Evolutionary conservation across 202 grass and related monocot genomes (phyloP).

Genomic region (Sporobolus alterniflorus): DNA sequence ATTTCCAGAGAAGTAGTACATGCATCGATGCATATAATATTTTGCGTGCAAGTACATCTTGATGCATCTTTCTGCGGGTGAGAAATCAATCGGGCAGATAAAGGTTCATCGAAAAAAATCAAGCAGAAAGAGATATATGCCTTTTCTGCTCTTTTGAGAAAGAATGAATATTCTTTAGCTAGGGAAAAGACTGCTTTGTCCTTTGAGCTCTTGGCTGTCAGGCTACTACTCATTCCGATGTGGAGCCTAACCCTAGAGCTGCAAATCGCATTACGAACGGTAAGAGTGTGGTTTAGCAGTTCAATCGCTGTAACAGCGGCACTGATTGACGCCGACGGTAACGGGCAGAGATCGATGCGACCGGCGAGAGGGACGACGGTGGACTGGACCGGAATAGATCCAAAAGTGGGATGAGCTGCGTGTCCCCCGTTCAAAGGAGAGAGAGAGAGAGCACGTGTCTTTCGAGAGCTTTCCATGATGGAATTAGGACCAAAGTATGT

Average conservation of each 20-base stretch:
- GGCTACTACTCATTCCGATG: slow-evolving; percentile 44
- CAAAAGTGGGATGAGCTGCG: slow-evolving; percentile 6
- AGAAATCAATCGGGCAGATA: slow-evolving; percentile 27
- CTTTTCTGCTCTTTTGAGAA: slow-evolving; percentile 32
- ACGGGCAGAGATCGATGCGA: neutral
- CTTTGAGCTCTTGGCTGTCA: neutral
- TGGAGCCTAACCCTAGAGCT: slow-evolving; percentile 24
- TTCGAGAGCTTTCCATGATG: neutral
- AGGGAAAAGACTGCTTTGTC: neutral
- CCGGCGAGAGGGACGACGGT: neutral
- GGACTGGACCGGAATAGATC: slow-evolving; percentile 2
- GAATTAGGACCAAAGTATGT: slow-evolving; percentile 21
- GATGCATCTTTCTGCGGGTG: slow-evolving; percentile 33
- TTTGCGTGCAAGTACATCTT: slow-evolving; percentile 37
- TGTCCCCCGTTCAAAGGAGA: slow-evolving; percentile 21
- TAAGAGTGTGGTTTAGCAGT: neutral
- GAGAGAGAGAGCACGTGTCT: neutral
- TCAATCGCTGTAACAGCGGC: neutral
- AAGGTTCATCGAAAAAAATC: slow-evolving; percentile 17
- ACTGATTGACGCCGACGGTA: too few species aligned
- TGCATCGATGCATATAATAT: neutral
- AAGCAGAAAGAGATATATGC: neutral
- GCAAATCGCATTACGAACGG: slow-evolving; percentile 18
- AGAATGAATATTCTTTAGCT: neutral
- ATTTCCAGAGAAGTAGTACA: neutral